Evolutionary conservation across 805 yeast species (phyloP).

Genomic region (Kuraishia ogatae): DNA sequence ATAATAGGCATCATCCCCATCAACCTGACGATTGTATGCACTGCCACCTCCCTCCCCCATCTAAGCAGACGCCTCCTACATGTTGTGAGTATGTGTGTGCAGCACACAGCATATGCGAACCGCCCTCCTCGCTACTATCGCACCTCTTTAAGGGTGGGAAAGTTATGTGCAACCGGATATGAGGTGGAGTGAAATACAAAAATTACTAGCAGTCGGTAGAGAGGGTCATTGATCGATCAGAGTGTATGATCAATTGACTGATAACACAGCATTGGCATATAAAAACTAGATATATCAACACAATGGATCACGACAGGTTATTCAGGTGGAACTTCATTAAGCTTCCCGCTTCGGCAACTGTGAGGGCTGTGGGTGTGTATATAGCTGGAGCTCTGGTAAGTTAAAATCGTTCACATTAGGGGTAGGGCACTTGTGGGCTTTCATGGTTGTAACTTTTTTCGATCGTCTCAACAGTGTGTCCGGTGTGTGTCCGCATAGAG

Average conservation of each 20-base stretch:
- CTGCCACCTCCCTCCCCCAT: not conserved
- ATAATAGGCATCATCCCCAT: too few species aligned
- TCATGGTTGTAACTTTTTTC: too few species aligned
- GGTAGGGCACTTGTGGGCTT: not conserved
- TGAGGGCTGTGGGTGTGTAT: conserved; percentile 70
- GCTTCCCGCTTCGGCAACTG: conserved; percentile 61
- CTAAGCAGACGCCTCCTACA: not conserved
- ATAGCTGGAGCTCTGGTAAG: conserved; percentile 53
- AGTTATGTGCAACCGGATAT: not conserved
- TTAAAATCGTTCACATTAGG: conserved; percentile 1
- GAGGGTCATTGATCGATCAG: too few species aligned
- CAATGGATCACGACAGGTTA: conserved; percentile 31
- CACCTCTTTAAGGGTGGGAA: not conserved
- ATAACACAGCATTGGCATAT: conserved; percentile 23
- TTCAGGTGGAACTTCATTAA: conserved; percentile 59
- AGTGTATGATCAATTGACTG: not conserved
- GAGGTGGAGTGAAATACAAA: not conserved
- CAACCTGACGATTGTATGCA: not conserved
- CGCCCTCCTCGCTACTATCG: not conserved
- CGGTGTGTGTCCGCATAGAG: too few species aligned
- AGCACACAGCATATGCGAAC: not conserved
- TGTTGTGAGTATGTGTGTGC: not conserved
- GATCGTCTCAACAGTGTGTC: too few species aligned
- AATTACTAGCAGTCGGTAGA: too few species aligned
- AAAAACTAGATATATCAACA: conserved; percentile 17